Evolutionary conservation across 495 filamentous ascomycete species (phyloP), one percentile per base, ranked within the genome.

Genomic region (Xylaria telfairii): DNA sequence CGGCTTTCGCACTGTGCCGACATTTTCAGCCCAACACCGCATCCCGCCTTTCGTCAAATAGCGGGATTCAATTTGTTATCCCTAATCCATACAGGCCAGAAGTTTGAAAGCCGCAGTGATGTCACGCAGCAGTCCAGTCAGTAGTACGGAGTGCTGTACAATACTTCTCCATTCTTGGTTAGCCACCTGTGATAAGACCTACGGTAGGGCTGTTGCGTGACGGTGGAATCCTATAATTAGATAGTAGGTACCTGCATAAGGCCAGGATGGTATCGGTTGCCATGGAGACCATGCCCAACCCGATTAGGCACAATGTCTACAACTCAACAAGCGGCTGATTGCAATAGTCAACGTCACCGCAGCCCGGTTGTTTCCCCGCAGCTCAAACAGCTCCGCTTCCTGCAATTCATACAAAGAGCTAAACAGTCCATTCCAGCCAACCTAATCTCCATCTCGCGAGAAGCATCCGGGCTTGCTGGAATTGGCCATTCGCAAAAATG

Each of bases 391-490:
- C 24, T 59, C 28, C 17, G 53, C 21, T 34, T 62, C 26, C 8
- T 30, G 44, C 4, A 12, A 53, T 39, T 37, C 41, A 15, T 26
- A 32, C 59, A 41, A 7, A 44, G 19, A 51, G 24, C 37, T n/a
- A 76, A 53, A 76, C 67, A 70, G 8, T 30, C 39, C 71, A 76
- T 76, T 78, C 72, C 74, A 74, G 28, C 63, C 39, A 65, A 32
- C 21, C 32, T 37, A 39, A 19, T 46, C 32, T 68, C 69, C 68
- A 60, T 70, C 57, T 42, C 24, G 67, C 59, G 46, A 71, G 69
- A 74, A 74, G 68, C 66, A 76, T 75, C 70, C 71, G 57, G 69
- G 71, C 72, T 71, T 42, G 71, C 76, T 73, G 56, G 69, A 66
- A 61, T 63, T 44, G 70, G 69, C 44, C 65, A 51, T 73, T 71